Percentiles rank a stretch among this genome's conserved stretches.
Conservation (phyloP, 1,284 basidiomycete genomes). For the Malassezia slooffiae region DNA sequence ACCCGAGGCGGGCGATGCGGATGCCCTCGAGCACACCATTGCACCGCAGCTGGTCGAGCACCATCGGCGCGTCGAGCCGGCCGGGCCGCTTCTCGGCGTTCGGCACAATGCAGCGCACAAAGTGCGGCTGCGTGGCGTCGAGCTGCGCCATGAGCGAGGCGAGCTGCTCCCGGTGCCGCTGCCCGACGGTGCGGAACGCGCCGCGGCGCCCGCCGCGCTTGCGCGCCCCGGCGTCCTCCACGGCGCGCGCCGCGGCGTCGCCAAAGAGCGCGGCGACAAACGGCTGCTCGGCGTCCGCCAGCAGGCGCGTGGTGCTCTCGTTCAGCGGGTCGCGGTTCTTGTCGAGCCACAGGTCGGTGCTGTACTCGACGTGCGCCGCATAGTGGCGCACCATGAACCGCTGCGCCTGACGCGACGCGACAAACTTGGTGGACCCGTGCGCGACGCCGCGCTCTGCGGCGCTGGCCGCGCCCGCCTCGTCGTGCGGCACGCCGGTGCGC, state of each 20-base stretch:
- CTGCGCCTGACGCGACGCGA: slow-evolving; percentile 71
- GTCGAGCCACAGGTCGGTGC: slow-evolving; percentile 91
- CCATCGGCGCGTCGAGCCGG: slow-evolving; percentile 81
- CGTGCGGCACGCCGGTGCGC: slow-evolving; percentile 27
- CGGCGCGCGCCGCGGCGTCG: slow-evolving; percentile 57
- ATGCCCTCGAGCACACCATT: slow-evolving; percentile 99
- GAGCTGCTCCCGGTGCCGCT: slow-evolving; percentile 93
- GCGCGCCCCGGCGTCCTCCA: slow-evolving; percentile 52
- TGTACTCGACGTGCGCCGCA: slow-evolving; percentile 91
- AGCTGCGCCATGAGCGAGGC: slow-evolving; percentile 83
- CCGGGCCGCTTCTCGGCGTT: slow-evolving; percentile 86
- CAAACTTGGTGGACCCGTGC: slow-evolving; percentile 58
- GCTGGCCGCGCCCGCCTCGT: slow-evolving; percentile 25
- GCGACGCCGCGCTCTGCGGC: slow-evolving; percentile 45
- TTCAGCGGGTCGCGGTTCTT: slow-evolving; percentile 99
- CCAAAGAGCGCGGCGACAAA: slow-evolving; percentile 74
- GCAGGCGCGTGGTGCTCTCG: slow-evolving; percentile 82
- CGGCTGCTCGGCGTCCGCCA: slow-evolving; percentile 69
- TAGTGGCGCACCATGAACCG: slow-evolving; percentile 96
- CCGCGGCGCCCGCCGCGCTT: slow-evolving; percentile 81
- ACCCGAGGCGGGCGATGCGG: slow-evolving; percentile 90
- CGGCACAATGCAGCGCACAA: slow-evolving; percentile 95
- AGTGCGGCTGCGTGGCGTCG: slow-evolving; percentile 89
- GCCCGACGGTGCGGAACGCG: slow-evolving; percentile 88
- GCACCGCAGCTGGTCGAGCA: slow-evolving; percentile 90